phyloP scores from a whole-genome alignment of 495 filamentous ascomycete species.

The Penicillium odoratum region DNA sequence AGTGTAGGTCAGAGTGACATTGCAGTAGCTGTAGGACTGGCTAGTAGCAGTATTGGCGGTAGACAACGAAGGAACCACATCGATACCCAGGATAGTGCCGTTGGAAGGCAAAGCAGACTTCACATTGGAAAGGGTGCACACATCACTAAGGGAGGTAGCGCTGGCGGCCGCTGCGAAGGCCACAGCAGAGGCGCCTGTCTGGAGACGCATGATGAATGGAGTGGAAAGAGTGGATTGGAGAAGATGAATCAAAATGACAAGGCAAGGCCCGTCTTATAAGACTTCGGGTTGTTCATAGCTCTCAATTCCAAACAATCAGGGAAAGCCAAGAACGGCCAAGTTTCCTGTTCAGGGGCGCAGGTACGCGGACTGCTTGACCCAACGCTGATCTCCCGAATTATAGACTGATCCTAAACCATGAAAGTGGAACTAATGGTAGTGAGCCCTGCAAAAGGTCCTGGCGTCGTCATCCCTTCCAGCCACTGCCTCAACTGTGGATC shows the following conservation, averaged over 20 bases:
- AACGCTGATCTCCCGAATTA: slow-evolving; percentile 15
- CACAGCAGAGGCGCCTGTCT: slow-evolving; percentile 22
- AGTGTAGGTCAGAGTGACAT: slow-evolving; percentile 36
- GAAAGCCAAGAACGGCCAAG: slow-evolving; percentile 1
- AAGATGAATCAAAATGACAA: not conserved
- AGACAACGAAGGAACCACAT: slow-evolving; percentile 30
- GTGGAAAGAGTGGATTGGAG: not conserved
- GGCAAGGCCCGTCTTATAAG: not conserved
- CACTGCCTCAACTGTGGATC: not conserved
- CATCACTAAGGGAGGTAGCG: slow-evolving; percentile 30
- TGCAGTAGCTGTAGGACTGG: slow-evolving; percentile 36
- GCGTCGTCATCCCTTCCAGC: not conserved
- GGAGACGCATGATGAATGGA: slow-evolving; percentile 25
- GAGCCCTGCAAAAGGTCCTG: not conserved
- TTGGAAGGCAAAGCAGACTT: slow-evolving; percentile 33
- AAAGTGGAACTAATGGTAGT: slow-evolving; percentile 4
- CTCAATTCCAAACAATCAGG: not conserved
- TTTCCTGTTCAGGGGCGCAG: slow-evolving; percentile 4
- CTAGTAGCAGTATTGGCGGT: slow-evolving; percentile 22
- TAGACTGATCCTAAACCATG: slow-evolving; percentile 11
- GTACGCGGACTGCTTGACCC: not conserved
- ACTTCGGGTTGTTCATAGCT: not conserved
- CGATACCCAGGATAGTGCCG: slow-evolving; percentile 34
- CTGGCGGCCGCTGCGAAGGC: slow-evolving; percentile 30
- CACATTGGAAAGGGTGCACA: slow-evolving; percentile 38